Evolutionary conservation across 352 stramenopile genomes (phyloP), one percentile per base, ranked within the genome.

Genomic region (Globisporangium polare): DNA sequence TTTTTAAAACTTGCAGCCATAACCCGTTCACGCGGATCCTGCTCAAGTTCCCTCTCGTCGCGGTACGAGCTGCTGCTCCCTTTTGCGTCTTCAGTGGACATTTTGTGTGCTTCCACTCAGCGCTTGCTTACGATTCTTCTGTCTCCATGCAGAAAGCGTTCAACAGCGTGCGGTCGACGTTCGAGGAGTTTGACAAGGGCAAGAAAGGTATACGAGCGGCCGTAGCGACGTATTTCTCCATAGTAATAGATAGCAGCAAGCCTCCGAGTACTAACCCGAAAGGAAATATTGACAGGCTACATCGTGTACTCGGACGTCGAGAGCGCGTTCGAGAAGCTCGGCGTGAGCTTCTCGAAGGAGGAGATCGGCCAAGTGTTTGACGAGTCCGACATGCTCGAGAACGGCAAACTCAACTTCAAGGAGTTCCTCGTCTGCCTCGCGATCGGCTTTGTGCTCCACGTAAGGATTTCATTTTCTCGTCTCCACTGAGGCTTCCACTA

Each of bases 401-500:
- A 88, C 58, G 85, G 85, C 50, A 73, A 72, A 39, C 77, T 96
- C 17, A 90, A 66, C 26, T 96, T 96, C 65, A 95, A 94, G 55
- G 88, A 95, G 67, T 95, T 95, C 43, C 80, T 96, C 51, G 80
- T 92, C 6, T 95, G 85, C 39, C 80, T 96, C 45, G 87, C 83
- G 0, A 91, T 96, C 29, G 83, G 77, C 31, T 96, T 94, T 57
- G 80, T 96, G 18, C 76, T 95, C 22, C 85, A 95, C 29, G 86
- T 94, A 73, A 51, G 77, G 17, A 3, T 22, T 20, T 22, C 15
- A 20, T 56, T 26, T 26, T 51, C 29, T 6, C 17, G 8, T 62
- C 43, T 37, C 37, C 37, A 45, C 22, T 22, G n/a, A 41, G 41
- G 10, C 17, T 54, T 50, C 6, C 27, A 54, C 2, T 5, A 46